Conservation (phyloP, 2,329 filamentous ascomycete species). For the Sclerotinia spermophila region DNA sequence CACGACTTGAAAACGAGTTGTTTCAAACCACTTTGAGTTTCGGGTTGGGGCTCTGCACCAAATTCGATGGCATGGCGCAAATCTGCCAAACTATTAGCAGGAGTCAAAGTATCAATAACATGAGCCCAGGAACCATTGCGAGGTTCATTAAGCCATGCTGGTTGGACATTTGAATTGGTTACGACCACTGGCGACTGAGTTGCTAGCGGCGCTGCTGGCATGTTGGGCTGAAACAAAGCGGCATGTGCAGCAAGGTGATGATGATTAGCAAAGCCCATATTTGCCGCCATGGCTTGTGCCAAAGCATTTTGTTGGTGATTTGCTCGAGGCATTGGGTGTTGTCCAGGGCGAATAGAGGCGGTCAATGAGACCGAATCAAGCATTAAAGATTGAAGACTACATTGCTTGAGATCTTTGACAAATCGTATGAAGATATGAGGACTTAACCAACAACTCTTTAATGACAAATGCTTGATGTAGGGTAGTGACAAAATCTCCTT, state of each 20-base stretch:
- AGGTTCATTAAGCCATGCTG: slow-evolving; percentile 39
- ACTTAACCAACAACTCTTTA: slow-evolving; percentile 67
- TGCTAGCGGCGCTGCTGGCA: not conserved
- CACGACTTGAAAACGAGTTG: slow-evolving; percentile 35
- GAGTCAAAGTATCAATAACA: slow-evolving; percentile 48
- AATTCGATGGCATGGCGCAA: slow-evolving; percentile 40
- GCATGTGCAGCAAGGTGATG: not conserved
- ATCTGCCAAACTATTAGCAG: slow-evolving; percentile 43
- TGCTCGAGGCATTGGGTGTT: slow-evolving; percentile 23
- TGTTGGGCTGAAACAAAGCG: not conserved
- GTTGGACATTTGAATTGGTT: slow-evolving; percentile 16
- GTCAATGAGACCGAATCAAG: slow-evolving; percentile 64
- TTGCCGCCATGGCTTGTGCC: slow-evolving; percentile 12
- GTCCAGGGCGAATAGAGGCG: slow-evolving; percentile 40
- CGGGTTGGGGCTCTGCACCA: slow-evolving; percentile 29
- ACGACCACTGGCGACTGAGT: slow-evolving; percentile 3
- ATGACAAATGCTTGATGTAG: slow-evolving; percentile 54
- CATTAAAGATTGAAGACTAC: slow-evolving; percentile 50
- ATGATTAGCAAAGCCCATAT: not conserved
- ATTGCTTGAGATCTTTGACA: slow-evolving; percentile 46
- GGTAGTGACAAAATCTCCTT: slow-evolving; percentile 48
- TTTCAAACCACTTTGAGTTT: slow-evolving; percentile 25
- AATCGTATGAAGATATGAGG: slow-evolving; percentile 54
- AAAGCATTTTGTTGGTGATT: slow-evolving; percentile 13
- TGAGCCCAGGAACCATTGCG: slow-evolving; percentile 47